Evolutionary conservation across 257 asterid species (phyloP).

Genomic region (Solanum megistacrolobum): DNA sequence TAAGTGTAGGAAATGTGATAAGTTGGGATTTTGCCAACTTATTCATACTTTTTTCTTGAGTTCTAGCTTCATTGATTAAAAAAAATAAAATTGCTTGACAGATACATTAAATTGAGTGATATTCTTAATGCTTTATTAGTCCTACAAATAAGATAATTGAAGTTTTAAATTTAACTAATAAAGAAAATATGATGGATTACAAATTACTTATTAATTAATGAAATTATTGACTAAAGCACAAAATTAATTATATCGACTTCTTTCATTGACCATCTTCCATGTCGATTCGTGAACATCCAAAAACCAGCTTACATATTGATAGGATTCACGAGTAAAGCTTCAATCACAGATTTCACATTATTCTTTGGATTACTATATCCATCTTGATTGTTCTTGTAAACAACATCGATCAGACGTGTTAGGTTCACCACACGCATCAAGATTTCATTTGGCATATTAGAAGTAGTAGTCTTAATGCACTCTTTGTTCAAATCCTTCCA

Average conservation of each 20-base stretch:
- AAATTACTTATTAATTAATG: neutral
- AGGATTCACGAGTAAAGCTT: neutral
- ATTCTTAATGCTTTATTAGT: neutral
- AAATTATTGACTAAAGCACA: neutral
- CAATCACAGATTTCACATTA: slow-evolving; percentile 10
- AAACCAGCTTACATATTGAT: neutral
- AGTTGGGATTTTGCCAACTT: neutral
- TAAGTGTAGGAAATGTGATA: neutral
- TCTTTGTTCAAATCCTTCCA: slow-evolving; percentile 54
- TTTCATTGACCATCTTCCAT: neutral
- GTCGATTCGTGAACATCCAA: neutral
- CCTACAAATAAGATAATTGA: neutral
- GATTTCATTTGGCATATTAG: slow-evolving; percentile 1
- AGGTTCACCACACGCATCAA: slow-evolving; percentile 15
- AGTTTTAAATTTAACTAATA: neutral
- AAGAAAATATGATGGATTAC: neutral
- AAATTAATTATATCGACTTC: neutral
- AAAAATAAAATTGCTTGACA: neutral
- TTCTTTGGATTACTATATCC: slow-evolving; percentile 35
- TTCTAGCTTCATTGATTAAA: neutral
- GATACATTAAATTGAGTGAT: too few relatives aligned
- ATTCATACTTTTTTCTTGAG: neutral
- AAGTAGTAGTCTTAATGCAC: neutral
- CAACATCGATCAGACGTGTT: slow-evolving; percentile 23
- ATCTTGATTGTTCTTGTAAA: slow-evolving; percentile 24